Evolutionary conservation across 2,329 filamentous ascomycete species (phyloP).

Genomic region (Hypomyces perniciosus): DNA sequence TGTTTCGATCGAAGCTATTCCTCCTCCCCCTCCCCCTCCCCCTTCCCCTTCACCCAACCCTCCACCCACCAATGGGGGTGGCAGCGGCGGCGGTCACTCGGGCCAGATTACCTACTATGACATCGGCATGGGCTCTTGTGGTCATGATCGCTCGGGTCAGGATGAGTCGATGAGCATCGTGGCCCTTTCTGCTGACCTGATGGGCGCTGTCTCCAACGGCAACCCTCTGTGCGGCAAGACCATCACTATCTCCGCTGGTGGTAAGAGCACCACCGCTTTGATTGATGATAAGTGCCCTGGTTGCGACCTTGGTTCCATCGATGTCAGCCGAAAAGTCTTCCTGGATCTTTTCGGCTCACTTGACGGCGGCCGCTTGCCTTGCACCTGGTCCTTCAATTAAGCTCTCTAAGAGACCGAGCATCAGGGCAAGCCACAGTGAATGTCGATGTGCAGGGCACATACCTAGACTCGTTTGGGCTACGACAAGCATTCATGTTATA

Average conservation of each 20-base stretch:
- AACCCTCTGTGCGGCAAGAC: slow-evolving; percentile 67
- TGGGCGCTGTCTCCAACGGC: slow-evolving; percentile 57
- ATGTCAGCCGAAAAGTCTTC: slow-evolving; percentile 55
- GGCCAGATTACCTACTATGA: slow-evolving; percentile 73
- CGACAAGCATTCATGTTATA: slow-evolving; percentile 8
- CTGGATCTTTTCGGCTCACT: slow-evolving; percentile 43
- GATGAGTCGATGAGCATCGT: slow-evolving; percentile 56
- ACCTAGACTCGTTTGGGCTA: not conserved
- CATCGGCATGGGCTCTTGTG: slow-evolving; percentile 64
- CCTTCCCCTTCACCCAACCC: slow-evolving; percentile 7
- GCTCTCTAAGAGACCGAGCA: not conserved
- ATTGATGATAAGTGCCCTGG: slow-evolving; percentile 74
- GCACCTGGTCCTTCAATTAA: slow-evolving; percentile 44
- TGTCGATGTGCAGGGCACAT: slow-evolving; percentile 15
- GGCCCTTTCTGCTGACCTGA: slow-evolving; percentile 59
- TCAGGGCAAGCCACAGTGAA: not conserved
- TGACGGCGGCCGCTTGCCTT: slow-evolving; percentile 35
- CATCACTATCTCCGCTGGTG: slow-evolving; percentile 56
- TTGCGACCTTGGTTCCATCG: slow-evolving; percentile 52
- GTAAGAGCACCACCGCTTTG: slow-evolving; percentile 50
- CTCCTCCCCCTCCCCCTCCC: slow-evolving; percentile 15
- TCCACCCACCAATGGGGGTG: slow-evolving; percentile 10
- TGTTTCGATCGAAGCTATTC: not conserved
- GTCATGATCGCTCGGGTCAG: slow-evolving; percentile 51
- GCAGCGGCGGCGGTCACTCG: slow-evolving; percentile 21